Evolutionary conservation across 176 grass and related monocot species (phyloP), one percentile per base, ranked within the genome.

Genomic region (Avena sativa): DNA sequence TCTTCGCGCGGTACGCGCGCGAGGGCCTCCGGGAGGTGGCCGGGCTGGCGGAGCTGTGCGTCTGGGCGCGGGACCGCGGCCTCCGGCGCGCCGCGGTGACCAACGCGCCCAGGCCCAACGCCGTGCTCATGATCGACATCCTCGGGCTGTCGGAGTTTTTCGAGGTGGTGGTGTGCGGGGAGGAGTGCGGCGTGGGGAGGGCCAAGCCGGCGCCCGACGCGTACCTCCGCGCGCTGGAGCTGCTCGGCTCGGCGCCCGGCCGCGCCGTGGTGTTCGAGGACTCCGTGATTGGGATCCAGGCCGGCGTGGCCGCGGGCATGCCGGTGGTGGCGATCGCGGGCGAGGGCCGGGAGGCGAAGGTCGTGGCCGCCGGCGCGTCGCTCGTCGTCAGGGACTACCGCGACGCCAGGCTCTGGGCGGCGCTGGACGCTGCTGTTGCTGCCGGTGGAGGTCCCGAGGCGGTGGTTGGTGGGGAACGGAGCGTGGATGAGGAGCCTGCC

Each of bases 141-240:
- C 87, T 98, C 9, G 93, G 93, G 4, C 87, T 98, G n/a, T 69
- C 96, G 0, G 90, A 93, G 67, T 94, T 98, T 77, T 98, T 98
- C 76, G 51, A 87, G 44, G 50, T 92, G 19, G 34, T 98, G 68
- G 85, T 98, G 49, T 32, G 85, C 70, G 93, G 71, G 21, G 87
- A 95, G 17, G 96, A 96, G 28, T 96, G 96, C 8, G 83, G 72
- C 21, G 72, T 51, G 72, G 72, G 79, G 0, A 84, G 85, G 3
- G 52, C 65, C 40, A 98, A 96, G 81, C 93, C 92, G 6, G 93
- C 86, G 75, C 94, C 92, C 6, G 97, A 96, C 51, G 85, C 85
- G 2, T 98, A 96, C 86, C 84, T 98, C 65, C 81, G 79, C 55
- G 92, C 88, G 30, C 84, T 98, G 26, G 71, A 1, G n/a, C 74